Base-by-base conservation (phyloP, 2,329 filamentous ascomycete species). In the Neospermospora avenae region DNA sequence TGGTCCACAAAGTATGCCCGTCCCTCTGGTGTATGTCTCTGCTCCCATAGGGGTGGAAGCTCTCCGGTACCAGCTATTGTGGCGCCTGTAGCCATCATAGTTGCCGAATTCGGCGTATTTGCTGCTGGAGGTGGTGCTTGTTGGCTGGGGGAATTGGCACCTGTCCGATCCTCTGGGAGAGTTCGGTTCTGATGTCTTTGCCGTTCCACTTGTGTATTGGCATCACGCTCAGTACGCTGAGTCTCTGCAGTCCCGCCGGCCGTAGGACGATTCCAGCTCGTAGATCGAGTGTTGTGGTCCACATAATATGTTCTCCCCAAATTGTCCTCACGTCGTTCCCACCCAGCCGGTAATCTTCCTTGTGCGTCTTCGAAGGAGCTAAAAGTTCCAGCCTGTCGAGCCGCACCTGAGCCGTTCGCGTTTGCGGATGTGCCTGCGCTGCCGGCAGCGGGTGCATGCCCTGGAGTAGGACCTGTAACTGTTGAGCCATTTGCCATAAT, bases 291-390 rank as follows among this genome's bases (percentile, higher is more conserved):
- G 74, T 98, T 98, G 74, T 98, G 95, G 72, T 99, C 95, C 55
- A 99, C 95, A 73, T 98, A 99, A 74, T 99, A 99, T 22, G 93
- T 98, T 70, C 95, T 85, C 55, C 95, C 93, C 45, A 98, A 77
- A 68, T 97, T 95, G 74, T 99, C 95, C 75, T 98, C 93, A 59
- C 95, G 86, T 58, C 95, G 87, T 77, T 99, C 95, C 93, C 95
- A 99, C 35, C 95, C 95, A 54, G 90, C 87, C 35, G 95, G 95
- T 57, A 99, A 77, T 68, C 93, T 87, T 59, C 95, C 95, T 72
- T 97, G 93, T n/a, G 87, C 86, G 76, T 99, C 95, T 77, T 98
- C 93, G 67, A 99, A 99, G 0, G 93, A 93, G 70, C 92, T 97
- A 72, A 96, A 85, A 56, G 84, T 85, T 48, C 80, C 80, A 31